Evolutionary conservation across 305 asterid species (phyloP), one percentile per base, ranked within the genome.

Genomic region (Fraxinus dipetala): DNA sequence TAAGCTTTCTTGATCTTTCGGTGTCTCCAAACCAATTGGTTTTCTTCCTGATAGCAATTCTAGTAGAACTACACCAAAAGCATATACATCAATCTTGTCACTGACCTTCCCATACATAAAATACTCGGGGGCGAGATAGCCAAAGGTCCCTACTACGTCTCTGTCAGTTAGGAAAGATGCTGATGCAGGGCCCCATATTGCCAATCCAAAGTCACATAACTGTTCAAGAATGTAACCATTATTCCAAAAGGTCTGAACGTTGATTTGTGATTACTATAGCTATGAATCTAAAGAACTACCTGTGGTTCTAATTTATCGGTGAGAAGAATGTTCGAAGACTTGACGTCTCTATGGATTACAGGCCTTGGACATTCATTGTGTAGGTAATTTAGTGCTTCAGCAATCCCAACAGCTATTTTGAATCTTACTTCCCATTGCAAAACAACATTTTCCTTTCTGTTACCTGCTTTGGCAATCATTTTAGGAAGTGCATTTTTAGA

Each of bases 91-190:
- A 70, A 96, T 92, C 90, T 93, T 96, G 85, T 93, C 93, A 34
- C 99, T 96, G 32, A 96, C 92, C 88, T 93, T 93, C 6, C 99
- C 99, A 79, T 92, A 96, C 98, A 96, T 93, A 73, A 96, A 94
- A 85, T 96, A 96, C 88, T 96, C 99, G 0, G 99, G 99, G 28
- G 99, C 99, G 2, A 96, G 94, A 87, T 96, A 96, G 26, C 99
- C 99, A 78, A 96, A 96, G 10, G 99, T 96, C 85, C 99, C 99
- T 0, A 94, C 93, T 36, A 93, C 95, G 79, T 96, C 98, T 74
- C 87, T 90, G 43, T 96, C 91, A 75, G 90, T 93, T 85, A 89
- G 40, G 87, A 88, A 93, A 78, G 94, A 85, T n/a, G 93, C 84
- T 16, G 84, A 86, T 59, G 91, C 87, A 5, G 99, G 97, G n/a